These are phyloP conservation scores for Leccinum ochraceum DNA, from an alignment of 768 basidiomycete species.

Conservation along the genomic window DNA sequence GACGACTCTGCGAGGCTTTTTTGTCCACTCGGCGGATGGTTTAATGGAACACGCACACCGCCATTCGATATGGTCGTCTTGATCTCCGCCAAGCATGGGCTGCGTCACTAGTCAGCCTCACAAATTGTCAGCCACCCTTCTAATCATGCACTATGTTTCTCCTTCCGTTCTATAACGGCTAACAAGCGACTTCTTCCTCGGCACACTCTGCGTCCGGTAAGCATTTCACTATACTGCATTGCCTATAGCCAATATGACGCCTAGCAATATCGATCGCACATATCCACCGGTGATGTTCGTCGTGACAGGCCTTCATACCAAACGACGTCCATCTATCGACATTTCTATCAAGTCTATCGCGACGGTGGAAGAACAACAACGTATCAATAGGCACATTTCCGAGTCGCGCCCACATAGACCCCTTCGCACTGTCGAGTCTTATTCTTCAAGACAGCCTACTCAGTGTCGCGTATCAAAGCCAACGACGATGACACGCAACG, in stretches of 20 bases:
- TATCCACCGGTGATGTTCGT: slow-evolving; percentile 21
- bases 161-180: not conserved
- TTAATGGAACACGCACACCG: no score
- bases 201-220: slow-evolving; percentile 9
- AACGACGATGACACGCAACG: slow-evolving; percentile 9
- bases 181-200: not conserved
- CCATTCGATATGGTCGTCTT: not conserved
- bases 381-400: not conserved
- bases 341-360: not conserved
- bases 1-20: no score
- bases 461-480: not conserved
- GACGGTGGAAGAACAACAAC: not conserved
- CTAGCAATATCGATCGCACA: slow-evolving; percentile 15
- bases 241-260: slow-evolving; percentile 17
- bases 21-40: no score
- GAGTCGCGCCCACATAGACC: not conserved
- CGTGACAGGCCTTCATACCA: slow-evolving; percentile 24
- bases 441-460: not conserved
- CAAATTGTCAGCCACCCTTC: slow-evolving; percentile 18
- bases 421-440: not conserved
- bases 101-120: slow-evolving; percentile 20
- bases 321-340: slow-evolving; percentile 14
- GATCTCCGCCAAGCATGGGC: not conserved
- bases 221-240: slow-evolving; percentile 3
- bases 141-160: not conserved